A percentile compares a stretch with the other conserved stretches of the same genome.
These are phyloP conservation scores for Phytopythium litorale DNA, from an alignment of 352 stramenopile species.

Conservation along the genomic window DNA sequence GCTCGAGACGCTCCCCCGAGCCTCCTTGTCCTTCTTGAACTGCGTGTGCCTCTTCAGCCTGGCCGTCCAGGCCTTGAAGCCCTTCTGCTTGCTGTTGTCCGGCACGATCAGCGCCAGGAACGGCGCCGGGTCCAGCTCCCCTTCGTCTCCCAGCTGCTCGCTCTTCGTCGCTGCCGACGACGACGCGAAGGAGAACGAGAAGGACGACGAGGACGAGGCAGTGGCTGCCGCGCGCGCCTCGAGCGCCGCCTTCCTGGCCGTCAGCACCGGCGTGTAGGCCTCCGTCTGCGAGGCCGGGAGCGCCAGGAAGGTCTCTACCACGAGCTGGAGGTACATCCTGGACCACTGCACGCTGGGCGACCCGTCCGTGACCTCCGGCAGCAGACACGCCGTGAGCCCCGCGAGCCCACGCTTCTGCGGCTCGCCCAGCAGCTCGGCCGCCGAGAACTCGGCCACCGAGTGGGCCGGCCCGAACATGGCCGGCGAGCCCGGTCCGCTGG, in stretches of 20 bases:
- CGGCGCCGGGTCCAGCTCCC: conserved; percentile 46
- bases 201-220: background rate
- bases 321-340: conserved; percentile 51
- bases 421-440: conserved; percentile 34
- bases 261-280: conserved; percentile 72
- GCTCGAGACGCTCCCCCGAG: conserved; percentile 4
- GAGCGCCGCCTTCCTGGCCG: conserved; percentile 18
- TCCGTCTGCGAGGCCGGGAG: conserved; percentile 50
- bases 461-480: background rate
- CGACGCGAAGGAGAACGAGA: conserved; percentile 4
- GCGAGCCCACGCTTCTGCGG: conserved; percentile 66
- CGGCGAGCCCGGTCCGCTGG: background rate
- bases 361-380: conserved; percentile 63
- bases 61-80: conserved; percentile 22
- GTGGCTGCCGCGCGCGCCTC: conserved; percentile 17
- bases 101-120: conserved; percentile 60
- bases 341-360: conserved; percentile 57
- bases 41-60: conserved; percentile 19
- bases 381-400: conserved; percentile 61
- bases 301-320: conserved; percentile 60
- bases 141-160: background rate
- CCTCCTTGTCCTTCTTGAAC: conserved; percentile 21
- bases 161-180: background rate
- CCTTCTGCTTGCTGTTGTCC: conserved; percentile 12
- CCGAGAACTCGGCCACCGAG: background rate